Percentiles rank a stretch among this genome's conserved stretches.
phyloP scores from a whole-genome alignment of 2,329 filamentous ascomycete genomes.

The Aspergillus novofumigatus region DNA sequence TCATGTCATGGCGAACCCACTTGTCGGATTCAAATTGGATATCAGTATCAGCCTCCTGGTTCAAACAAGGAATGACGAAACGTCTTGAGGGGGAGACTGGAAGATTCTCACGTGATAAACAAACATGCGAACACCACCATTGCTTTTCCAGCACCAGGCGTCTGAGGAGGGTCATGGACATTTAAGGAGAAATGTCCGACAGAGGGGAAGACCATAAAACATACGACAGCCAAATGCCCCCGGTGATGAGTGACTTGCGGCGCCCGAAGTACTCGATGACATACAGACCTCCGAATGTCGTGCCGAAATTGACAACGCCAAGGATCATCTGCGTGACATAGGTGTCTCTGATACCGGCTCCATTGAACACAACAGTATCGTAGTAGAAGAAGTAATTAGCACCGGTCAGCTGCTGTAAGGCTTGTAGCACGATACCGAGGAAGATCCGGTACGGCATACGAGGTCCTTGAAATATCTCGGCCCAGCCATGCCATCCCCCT shows the following conservation, averaged over 20 bases:
- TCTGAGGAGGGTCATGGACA: conserved; percentile 36
- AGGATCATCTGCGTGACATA: conserved; percentile 63
- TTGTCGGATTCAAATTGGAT: no score
- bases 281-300: conserved; percentile 63
- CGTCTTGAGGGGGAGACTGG: no score
- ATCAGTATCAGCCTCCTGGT: no score
- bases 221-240: conserved; percentile 63
- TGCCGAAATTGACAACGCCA: conserved; percentile 61
- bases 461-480: conserved; percentile 38
- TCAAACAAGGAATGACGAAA: no score
- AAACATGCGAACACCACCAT: conserved; percentile 69
- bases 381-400: conserved; percentile 55
- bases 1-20: conserved; percentile 63
- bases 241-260: conserved; percentile 61
- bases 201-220: conserved; percentile 61
- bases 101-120: conserved; percentile 53
- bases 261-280: conserved; percentile 65
- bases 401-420: conserved; percentile 42
- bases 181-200: conserved; percentile 47
- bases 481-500: conserved; percentile 28
- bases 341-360: conserved; percentile 61
- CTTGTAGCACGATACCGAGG: conserved; percentile 41
- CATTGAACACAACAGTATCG: conserved; percentile 47
- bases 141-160: conserved; percentile 53
- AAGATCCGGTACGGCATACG: conserved; percentile 40